phyloP scores from a whole-genome alignment of 1,284 basidiomycete genomes.

The Paramarasmius palmivorus region DNA sequence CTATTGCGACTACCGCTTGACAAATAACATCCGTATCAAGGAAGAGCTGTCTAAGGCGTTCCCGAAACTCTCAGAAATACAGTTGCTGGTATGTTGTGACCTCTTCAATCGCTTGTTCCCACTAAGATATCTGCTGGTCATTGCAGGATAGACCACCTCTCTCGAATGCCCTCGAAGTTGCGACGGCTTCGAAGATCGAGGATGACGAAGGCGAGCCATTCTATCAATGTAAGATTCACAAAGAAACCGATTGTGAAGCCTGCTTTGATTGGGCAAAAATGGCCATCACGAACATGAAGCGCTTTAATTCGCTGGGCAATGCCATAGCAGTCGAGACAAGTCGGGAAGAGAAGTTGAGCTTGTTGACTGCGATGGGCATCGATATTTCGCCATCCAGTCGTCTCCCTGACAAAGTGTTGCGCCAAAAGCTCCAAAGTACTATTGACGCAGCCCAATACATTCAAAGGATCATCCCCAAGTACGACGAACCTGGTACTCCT shows the following conservation, averaged over 20 bases:
- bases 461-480: background rate
- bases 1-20: slow-evolving; percentile 31
- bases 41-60: slow-evolving; percentile 24
- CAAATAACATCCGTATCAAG: slow-evolving; percentile 31
- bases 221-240: slow-evolving; percentile 28
- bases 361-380: background rate
- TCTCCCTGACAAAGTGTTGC: background rate
- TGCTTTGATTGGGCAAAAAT: slow-evolving; percentile 33
- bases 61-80: background rate
- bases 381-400: background rate
- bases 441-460: background rate
- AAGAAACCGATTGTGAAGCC: slow-evolving; percentile 24
- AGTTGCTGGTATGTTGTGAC: slow-evolving; percentile 20
- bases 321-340: background rate
- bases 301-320: background rate
- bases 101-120: no score
- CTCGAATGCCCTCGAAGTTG: slow-evolving; percentile 27
- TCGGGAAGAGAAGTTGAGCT: background rate
- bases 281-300: slow-evolving; percentile 8
- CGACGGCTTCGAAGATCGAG: slow-evolving; percentile 20
- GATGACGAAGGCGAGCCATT: slow-evolving; percentile 11
- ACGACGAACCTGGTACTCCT: background rate
- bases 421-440: background rate
- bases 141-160: slow-evolving; percentile 9
- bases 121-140: background rate